Percentiles rank a stretch among this genome's conserved stretches.
Evolutionary conservation across 163 green algal genomes (phyloP).

Genomic region (Chloromonas sp.): DNA sequence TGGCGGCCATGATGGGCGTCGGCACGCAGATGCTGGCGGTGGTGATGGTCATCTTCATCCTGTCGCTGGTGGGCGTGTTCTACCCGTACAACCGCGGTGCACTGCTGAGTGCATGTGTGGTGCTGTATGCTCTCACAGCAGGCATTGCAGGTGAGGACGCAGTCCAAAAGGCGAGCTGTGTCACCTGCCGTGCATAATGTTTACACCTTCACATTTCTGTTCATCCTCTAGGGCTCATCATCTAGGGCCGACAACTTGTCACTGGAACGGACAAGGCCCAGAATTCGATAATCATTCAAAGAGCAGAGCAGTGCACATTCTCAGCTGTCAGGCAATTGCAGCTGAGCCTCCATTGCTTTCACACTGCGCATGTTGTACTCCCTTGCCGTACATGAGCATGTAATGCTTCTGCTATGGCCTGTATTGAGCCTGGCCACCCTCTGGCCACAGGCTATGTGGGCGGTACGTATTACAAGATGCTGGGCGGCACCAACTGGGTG

Average conservation of each 20-base stretch:
- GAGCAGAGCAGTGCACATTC: too few relatives aligned
- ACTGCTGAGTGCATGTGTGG: constrained; percentile 79
- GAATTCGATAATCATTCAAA: too few relatives aligned
- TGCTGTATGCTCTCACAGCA: constrained; percentile 93
- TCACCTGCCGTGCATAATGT: not conserved
- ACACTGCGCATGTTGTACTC: too few relatives aligned
- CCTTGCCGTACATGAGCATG: too few relatives aligned
- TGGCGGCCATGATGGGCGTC: constrained; percentile 82
- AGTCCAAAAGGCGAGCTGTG: not conserved
- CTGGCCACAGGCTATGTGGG: constrained; percentile 57
- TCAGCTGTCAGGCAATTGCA: too few relatives aligned
- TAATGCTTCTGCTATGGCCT: too few relatives aligned
- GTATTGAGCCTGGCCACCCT: too few relatives aligned
- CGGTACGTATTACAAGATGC: constrained; percentile 71
- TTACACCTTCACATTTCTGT: not conserved
- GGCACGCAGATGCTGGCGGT: constrained; percentile 71
- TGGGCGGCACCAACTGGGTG: constrained; percentile 84
- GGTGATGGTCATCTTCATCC: constrained; percentile 74
- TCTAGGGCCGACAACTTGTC: too few relatives aligned
- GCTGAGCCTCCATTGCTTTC: too few relatives aligned
- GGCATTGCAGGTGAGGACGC: constrained; percentile 37
- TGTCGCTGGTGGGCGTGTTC: constrained; percentile 86
- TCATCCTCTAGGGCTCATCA: not conserved
- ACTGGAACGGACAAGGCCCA: too few relatives aligned
- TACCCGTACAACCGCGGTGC: constrained; percentile 95